Conservation (phyloP, 345 rosid genomes). For the Bruguiera parviflora region DNA sequence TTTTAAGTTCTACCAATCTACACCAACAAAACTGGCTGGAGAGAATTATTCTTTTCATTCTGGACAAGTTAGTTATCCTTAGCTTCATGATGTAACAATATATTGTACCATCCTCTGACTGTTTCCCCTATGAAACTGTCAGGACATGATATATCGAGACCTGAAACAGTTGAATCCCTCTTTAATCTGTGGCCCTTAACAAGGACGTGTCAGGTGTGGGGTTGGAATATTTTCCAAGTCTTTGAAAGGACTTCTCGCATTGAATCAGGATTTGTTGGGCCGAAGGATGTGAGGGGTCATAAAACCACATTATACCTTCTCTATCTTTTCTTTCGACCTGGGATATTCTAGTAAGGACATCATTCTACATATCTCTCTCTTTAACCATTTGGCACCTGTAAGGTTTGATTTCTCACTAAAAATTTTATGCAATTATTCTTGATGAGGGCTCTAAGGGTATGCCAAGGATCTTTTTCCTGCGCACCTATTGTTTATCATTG, state of each 20-base stretch:
- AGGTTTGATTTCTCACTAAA: too few relatives aligned
- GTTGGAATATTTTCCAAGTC: conserved; percentile 95
- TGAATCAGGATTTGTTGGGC: conserved; percentile 87
- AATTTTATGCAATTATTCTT: too few relatives aligned
- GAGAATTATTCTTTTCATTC: conserved; percentile 84
- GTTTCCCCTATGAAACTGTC: conserved; percentile 9
- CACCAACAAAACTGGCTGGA: conserved; percentile 91
- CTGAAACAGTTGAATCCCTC: conserved; percentile 94
- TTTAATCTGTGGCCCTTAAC: conserved; percentile 94
- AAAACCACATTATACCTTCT: background rate
- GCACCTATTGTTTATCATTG: too few relatives aligned
- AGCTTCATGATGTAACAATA: background rate
- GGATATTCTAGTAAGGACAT: background rate
- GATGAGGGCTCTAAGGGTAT: too few relatives aligned
- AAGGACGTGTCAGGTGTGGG: conserved; percentile 93
- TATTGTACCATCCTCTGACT: background rate
- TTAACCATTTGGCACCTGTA: too few relatives aligned
- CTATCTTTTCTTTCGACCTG: background rate
- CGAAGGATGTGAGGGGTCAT: conserved; percentile 71
- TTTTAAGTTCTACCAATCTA: conserved; percentile 90
- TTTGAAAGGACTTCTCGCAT: conserved; percentile 86
- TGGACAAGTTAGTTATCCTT: conserved; percentile 50
- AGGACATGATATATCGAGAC: conserved; percentile 98
- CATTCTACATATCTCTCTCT: too few relatives aligned
- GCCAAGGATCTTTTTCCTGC: too few relatives aligned